These are phyloP conservation scores for Jackrogersella minutella DNA, from an alignment of 495 filamentous ascomycete species.

Conservation along the genomic window DNA sequence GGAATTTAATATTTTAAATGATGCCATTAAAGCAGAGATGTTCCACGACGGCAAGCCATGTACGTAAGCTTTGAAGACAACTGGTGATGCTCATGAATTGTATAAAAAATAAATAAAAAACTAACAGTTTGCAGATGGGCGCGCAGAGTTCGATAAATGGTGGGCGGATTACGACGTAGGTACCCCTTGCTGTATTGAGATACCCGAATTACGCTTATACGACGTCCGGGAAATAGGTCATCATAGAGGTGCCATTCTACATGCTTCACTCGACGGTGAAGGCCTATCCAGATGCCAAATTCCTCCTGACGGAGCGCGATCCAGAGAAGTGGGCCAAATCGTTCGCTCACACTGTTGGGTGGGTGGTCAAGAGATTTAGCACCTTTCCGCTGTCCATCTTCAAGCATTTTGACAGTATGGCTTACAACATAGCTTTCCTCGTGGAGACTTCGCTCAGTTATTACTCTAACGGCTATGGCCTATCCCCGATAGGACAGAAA, in stretches of 20 bases:
- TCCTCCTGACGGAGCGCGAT: constrained; percentile 45
- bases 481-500: constrained; percentile 25
- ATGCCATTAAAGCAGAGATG: constrained; percentile 35
- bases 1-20: constrained; percentile 28
- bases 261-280: constrained; percentile 37
- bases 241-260: constrained; percentile 46
- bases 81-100: background rate
- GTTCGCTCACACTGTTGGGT: constrained; percentile 32
- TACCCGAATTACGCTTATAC: constrained; percentile 2
- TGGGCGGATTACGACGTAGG: constrained; percentile 46
- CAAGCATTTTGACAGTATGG: constrained; percentile 32
- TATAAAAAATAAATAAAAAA: background rate
- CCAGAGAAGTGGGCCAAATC: constrained; percentile 47
- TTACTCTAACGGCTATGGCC: constrained; percentile 30
- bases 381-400: constrained; percentile 37
- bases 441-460: background rate
- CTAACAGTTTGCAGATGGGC: constrained; percentile 35
- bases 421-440: constrained; percentile 18
- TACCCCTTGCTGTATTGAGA: background rate
- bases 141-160: constrained; percentile 45
- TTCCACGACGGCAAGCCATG: constrained; percentile 40
- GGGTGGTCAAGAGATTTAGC: background rate
- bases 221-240: constrained; percentile 13
- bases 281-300: constrained; percentile 47
- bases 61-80: constrained; percentile 13